Percentiles rank a stretch among this genome's conserved stretches.
These are phyloP conservation scores for Chenopodium berlandieri DNA, from an alignment of 148 eudicot genomes.

Conservation along the genomic window DNA sequence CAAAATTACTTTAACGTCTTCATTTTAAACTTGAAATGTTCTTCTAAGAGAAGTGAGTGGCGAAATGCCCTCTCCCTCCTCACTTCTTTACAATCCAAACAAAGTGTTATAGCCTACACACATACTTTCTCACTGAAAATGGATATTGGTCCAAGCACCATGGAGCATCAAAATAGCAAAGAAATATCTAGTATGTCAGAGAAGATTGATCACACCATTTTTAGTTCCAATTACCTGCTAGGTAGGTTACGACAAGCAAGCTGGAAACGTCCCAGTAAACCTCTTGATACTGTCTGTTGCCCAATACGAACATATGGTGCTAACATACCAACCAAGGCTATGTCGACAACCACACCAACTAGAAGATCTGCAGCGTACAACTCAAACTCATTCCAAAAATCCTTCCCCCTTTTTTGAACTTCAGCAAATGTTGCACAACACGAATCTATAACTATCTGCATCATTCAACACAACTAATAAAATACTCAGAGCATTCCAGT, in stretches of 20 bases:
- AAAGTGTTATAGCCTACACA: not conserved
- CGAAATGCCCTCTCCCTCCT: not conserved
- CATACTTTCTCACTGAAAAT: not conserved
- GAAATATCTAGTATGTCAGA: not conserved
- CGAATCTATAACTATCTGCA: conserved; percentile 73
- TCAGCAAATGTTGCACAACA: conserved; percentile 75
- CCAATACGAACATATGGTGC: conserved; percentile 77
- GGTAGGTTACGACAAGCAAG: conserved; percentile 53
- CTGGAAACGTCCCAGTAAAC: conserved; percentile 44
- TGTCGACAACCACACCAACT: conserved; percentile 59
- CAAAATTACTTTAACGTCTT: not conserved
- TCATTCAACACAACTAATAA: conserved; percentile 19
- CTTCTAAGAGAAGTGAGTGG: not conserved
- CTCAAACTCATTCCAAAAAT: conserved; percentile 75
- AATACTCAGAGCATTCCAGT: not conserved
- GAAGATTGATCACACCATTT: not conserved
- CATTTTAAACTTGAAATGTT: not conserved
- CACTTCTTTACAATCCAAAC: not conserved
- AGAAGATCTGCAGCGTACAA: conserved; percentile 57
- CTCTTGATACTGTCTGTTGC: conserved; percentile 40
- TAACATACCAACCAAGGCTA: conserved; percentile 71
- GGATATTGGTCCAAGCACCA: not conserved
- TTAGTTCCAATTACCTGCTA: conserved; percentile 48
- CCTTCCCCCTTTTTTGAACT: conserved; percentile 63
- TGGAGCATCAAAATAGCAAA: not conserved